Conservation (phyloP, 352 stramenopile species). For the Phytophthora idaei region DNA sequence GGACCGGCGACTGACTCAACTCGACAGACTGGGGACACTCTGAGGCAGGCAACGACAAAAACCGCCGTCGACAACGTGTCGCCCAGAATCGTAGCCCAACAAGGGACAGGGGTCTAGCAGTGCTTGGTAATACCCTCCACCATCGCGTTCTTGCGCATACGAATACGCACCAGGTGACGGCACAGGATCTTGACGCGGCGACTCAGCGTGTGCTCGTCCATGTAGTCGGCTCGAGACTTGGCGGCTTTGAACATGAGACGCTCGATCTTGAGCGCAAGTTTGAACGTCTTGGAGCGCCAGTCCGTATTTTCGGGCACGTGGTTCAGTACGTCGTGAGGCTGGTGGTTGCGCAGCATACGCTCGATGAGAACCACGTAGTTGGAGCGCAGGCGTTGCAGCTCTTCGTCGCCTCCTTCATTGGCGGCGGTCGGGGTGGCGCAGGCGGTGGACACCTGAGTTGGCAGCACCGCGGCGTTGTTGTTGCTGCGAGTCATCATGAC, state of each 20-base stretch:
- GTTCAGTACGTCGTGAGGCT: conserved; percentile 65
- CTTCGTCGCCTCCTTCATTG: conserved; percentile 32
- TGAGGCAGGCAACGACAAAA: not conserved
- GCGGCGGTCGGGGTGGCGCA: not conserved
- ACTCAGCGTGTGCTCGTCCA: conserved; percentile 52
- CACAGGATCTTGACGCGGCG: conserved; percentile 59
- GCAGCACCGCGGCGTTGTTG: conserved; percentile 9
- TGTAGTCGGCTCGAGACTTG: conserved; percentile 56
- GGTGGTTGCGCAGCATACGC: conserved; percentile 64
- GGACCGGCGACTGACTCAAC: too few species aligned
- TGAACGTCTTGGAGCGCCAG: conserved; percentile 66
- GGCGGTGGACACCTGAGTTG: conserved; percentile 11
- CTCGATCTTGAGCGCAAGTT: conserved; percentile 69
- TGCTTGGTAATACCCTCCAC: conserved; percentile 26
- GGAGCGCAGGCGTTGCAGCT: conserved; percentile 54
- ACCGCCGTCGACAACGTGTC: not conserved
- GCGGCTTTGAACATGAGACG: conserved; percentile 63
- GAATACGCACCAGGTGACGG: conserved; percentile 60
- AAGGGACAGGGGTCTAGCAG: conserved; percentile 11
- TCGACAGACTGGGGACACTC: not conserved
- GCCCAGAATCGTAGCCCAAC: conserved; percentile 2
- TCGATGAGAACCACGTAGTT: conserved; percentile 58
- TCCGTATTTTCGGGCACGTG: conserved; percentile 64
- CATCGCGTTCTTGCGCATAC: conserved; percentile 63
- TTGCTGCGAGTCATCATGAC: conserved; percentile 20